Evolutionary conservation across 1,284 basidiomycete species (phyloP).

Genomic region (Gymnopus androsaceus): DNA sequence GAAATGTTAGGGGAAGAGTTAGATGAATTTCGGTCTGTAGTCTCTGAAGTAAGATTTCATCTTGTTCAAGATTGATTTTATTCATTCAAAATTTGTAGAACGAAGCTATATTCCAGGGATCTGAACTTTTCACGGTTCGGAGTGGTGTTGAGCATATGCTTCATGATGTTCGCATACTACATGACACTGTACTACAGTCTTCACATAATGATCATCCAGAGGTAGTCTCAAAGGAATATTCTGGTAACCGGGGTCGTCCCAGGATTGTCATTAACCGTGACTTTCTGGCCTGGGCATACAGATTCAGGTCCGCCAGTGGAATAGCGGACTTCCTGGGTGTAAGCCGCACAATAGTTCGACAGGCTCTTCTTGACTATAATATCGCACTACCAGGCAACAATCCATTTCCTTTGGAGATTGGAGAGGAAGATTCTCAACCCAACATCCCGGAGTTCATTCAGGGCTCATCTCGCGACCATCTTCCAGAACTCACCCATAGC

Average conservation of each 20-base stretch:
- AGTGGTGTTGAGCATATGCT: too few relatives aligned
- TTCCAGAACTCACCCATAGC: too few relatives aligned
- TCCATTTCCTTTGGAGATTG: constrained; percentile 2
- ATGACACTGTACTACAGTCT: too few relatives aligned
- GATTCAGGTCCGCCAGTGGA: constrained; percentile 19
- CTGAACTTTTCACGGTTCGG: too few relatives aligned
- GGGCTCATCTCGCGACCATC: too few relatives aligned
- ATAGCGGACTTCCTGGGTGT: constrained; percentile 26
- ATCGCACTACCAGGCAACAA: constrained; percentile 20
- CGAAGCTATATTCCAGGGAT: too few relatives aligned
- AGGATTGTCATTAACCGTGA: constrained; percentile 25
- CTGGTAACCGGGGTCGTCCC: constrained; percentile 26
- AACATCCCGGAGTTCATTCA: not conserved
- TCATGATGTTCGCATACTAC: too few relatives aligned
- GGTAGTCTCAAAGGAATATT: too few relatives aligned
- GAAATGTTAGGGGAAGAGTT: not conserved
- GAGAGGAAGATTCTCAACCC: not conserved
- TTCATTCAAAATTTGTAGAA: not conserved
- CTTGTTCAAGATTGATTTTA: not conserved
- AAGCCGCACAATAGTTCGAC: constrained; percentile 15
- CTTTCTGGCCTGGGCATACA: constrained; percentile 28
- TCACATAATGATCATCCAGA: too few relatives aligned
- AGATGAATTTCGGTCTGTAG: not conserved
- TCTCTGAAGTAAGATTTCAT: not conserved
- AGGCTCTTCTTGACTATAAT: too few relatives aligned